Evolutionary conservation across 2,329 filamentous ascomycete species (phyloP), one percentile per base, ranked within the genome.

Genomic region (Penicillium sp.): DNA sequence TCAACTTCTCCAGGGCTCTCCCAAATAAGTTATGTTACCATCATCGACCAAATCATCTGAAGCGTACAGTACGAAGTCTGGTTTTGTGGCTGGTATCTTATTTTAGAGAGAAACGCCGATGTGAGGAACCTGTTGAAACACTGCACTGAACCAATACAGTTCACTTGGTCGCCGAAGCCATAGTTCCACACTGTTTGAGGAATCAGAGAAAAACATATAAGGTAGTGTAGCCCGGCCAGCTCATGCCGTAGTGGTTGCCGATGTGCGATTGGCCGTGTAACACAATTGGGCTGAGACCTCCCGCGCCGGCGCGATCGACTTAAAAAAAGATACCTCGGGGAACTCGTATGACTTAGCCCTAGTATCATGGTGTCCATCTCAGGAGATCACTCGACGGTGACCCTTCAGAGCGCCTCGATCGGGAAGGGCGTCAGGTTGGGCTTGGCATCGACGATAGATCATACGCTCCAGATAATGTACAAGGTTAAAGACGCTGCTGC

Each of bases 161-260:
- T 55, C 29, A 66, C 16, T 2, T 56, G 50, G 9, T 66, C 62
- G 2, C 55, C 52, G 32, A 62, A 61, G 0, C 57, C 60, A 37
- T 64, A 59, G 7, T 58, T 38, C 56, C 60, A 67, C 0, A 64
- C 42, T 65, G 59, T 11, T 64, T 61, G 8, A 65, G 31, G 57
- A 62, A 14, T 78, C 75, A 0, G 73, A 72, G 52, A 76, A 79
- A 0, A 0, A 67, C 39, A 6, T 50, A 55, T 49, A 81, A 81
- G 0, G 78, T 69, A 1, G 75, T 76, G 54, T 74, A 79, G 0
- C 76, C 76, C 2, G 79, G 79, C 78, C 79, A 81, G 0, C 77
- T 80, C 2, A 78, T 81, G 43, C 76, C 74, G 0, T 65, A 62
- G 55, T 80, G 81, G 5, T 73, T 61, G 1, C 73, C 74, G 1